A percentile compares a stretch with the other conserved stretches of the same genome.
phyloP scores from a whole-genome alignment of 1,139 yeast species.

The Dujonia santamariae region DNA sequence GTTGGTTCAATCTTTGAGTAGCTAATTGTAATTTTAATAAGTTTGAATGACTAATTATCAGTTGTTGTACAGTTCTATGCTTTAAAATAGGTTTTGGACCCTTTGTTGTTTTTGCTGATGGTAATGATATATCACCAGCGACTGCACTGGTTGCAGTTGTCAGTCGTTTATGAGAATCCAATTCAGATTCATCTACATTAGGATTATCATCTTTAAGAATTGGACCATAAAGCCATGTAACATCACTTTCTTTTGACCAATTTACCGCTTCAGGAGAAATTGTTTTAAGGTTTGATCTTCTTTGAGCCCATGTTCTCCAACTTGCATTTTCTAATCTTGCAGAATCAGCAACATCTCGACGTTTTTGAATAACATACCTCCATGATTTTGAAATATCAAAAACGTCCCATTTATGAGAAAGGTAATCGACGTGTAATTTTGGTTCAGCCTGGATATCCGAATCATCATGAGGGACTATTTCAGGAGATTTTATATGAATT shows the following conservation, averaged over 20 bases:
- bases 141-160: constrained; percentile 41
- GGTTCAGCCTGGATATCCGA: constrained; percentile 79
- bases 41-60: constrained; percentile 59
- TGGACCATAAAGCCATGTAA: constrained; percentile 83
- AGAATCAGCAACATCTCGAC: constrained; percentile 70
- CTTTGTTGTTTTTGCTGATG: constrained; percentile 12
- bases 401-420: constrained; percentile 95
- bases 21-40: constrained; percentile 47
- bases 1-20: constrained; percentile 32
- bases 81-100: constrained; percentile 74
- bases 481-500: constrained; percentile 24
- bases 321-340: constrained; percentile 75
- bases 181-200: constrained; percentile 26
- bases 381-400: constrained; percentile 89
- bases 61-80: constrained; percentile 75
- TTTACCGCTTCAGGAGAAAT: constrained; percentile 71
- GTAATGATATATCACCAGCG: constrained; percentile 45
- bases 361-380: constrained; percentile 83
- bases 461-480: constrained; percentile 73
- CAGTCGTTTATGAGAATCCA: constrained; percentile 17
- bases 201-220: constrained; percentile 47
- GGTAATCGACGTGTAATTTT: constrained; percentile 85
- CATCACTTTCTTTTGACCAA: constrained; percentile 80
- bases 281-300: constrained; percentile 61
- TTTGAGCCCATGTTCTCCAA: constrained; percentile 89